These are phyloP conservation scores for Arxiozyma telluris DNA, from an alignment of 1,139 yeast genomes.

Conservation along the genomic window DNA sequence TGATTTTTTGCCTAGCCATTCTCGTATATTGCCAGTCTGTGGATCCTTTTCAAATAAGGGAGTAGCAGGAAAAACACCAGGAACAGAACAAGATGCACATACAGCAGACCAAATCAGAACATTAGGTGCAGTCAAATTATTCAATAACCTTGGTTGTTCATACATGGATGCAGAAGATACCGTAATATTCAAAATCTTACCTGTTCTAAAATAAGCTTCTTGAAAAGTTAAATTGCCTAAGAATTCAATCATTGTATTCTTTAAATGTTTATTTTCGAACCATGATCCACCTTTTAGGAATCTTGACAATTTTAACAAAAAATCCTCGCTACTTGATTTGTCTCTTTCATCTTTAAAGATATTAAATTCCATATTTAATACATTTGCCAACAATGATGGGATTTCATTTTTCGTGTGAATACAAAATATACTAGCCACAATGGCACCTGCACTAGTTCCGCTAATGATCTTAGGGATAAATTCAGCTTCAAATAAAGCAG, in stretches of 20 bases:
- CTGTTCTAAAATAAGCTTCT: slow-evolving; percentile 86
- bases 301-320: slow-evolving; percentile 43
- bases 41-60: slow-evolving; percentile 78
- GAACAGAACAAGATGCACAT: slow-evolving; percentile 92
- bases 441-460: slow-evolving; percentile 95
- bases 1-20: slow-evolving; percentile 69
- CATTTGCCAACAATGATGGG: slow-evolving; percentile 42
- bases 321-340: slow-evolving; percentile 35
- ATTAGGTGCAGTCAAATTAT: slow-evolving; percentile 90
- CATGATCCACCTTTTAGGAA: slow-evolving; percentile 59
- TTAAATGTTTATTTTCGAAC: slow-evolving; percentile 68
- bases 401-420: slow-evolving; percentile 74
- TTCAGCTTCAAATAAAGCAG: slow-evolving; percentile 64
- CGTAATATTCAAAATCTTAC: slow-evolving; percentile 75
- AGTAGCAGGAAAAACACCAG: slow-evolving; percentile 82
- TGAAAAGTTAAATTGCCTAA: slow-evolving; percentile 92
- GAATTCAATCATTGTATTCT: slow-evolving; percentile 63
- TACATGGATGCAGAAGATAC: slow-evolving; percentile 80
- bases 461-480: slow-evolving; percentile 83
- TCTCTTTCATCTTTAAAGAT: slow-evolving; percentile 56
- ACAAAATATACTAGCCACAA: slow-evolving; percentile 81
- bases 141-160: slow-evolving; percentile 74
- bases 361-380: slow-evolving; percentile 53
- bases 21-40: slow-evolving; percentile 43
- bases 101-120: slow-evolving; percentile 95